A percentile compares a stretch with the other conserved stretches of the same genome.
Evolutionary conservation across 129 eudicot species (phyloP).

Genomic region (Centrapalus pauciflorus): DNA sequence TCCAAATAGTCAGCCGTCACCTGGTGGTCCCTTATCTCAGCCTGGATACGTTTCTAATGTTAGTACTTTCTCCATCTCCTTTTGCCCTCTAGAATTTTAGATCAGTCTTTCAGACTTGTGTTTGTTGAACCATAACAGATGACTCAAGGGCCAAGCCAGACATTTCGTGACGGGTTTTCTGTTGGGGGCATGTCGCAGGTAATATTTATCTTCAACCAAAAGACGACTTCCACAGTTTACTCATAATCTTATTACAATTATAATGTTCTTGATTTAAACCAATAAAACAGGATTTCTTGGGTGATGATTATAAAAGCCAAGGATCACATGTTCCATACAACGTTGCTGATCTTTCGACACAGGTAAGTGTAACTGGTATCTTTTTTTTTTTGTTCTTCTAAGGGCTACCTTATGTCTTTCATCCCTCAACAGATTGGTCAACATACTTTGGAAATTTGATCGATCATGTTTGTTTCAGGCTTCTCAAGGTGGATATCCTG

Average conservation of each 20-base stretch:
- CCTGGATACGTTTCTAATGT: conserved; percentile 88
- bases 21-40: conserved; percentile 84
- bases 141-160: conserved; percentile 76
- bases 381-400: not conserved
- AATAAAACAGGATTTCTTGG: conserved; percentile 70
- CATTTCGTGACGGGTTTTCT: conserved; percentile 87
- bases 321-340: conserved; percentile 97
- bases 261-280: too few relatives aligned
- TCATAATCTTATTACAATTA: too few relatives aligned
- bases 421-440: too few relatives aligned
- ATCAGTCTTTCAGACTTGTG: not conserved
- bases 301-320: conserved; percentile 98
- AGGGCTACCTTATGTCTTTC: too few relatives aligned
- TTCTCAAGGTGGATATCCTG: conserved; percentile 94
- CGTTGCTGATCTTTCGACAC: conserved; percentile 88
- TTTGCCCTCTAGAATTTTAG: not conserved
- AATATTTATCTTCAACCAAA: not conserved
- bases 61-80: conserved; percentile 14
- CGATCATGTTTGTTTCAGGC: conserved; percentile 45
- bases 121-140: conserved; percentile 33
- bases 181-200: conserved; percentile 99
- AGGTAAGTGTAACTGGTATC: conserved; percentile 43
- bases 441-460: not conserved
- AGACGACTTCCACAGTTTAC: not conserved
- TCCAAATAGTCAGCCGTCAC: conserved; percentile 76